phyloP scores from a whole-genome alignment of 2,329 filamentous ascomycete species.

The Xylaria sp. region DNA sequence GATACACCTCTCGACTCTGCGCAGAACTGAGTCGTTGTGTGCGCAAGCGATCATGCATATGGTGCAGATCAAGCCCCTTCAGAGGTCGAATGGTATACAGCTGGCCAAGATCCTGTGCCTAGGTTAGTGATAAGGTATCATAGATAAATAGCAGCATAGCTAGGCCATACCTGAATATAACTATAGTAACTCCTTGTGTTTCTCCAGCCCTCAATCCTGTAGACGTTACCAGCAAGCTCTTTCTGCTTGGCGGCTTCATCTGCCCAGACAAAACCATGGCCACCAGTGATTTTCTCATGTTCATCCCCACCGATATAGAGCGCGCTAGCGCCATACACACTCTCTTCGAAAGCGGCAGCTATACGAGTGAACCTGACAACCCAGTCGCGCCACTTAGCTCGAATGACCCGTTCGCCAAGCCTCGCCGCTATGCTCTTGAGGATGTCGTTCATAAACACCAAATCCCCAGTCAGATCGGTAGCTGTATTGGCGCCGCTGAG shows the following conservation, averaged over 20 bases:
- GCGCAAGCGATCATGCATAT: slow-evolving; percentile 89
- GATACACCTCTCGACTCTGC: slow-evolving; percentile 83
- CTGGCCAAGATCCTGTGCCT: slow-evolving; percentile 66
- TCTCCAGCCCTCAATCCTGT: slow-evolving; percentile 94
- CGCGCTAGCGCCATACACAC: slow-evolving; percentile 90
- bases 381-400: slow-evolving; percentile 93
- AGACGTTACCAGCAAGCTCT: slow-evolving; percentile 90
- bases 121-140: slow-evolving; percentile 34
- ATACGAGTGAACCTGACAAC: slow-evolving; percentile 93
- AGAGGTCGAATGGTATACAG: slow-evolving; percentile 70
- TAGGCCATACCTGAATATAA: slow-evolving; percentile 76
- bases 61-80: slow-evolving; percentile 83
- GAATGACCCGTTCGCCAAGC: slow-evolving; percentile 86
- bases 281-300: slow-evolving; percentile 63
- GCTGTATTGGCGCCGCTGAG: slow-evolving; percentile 46
- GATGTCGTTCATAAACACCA: slow-evolving; percentile 86
- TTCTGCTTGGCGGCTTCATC: slow-evolving; percentile 80
- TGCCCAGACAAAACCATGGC: slow-evolving; percentile 95
- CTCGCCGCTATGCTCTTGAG: slow-evolving; percentile 82
- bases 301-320: slow-evolving; percentile 84
- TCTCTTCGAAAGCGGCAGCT: slow-evolving; percentile 92
- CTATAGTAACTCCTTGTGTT: slow-evolving; percentile 95
- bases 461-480: slow-evolving; percentile 80
- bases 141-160: neutral
- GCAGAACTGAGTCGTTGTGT: slow-evolving; percentile 77